phyloP scores from a whole-genome alignment of 768 basidiomycete genomes.

The Mycena capillaripes region DNA sequence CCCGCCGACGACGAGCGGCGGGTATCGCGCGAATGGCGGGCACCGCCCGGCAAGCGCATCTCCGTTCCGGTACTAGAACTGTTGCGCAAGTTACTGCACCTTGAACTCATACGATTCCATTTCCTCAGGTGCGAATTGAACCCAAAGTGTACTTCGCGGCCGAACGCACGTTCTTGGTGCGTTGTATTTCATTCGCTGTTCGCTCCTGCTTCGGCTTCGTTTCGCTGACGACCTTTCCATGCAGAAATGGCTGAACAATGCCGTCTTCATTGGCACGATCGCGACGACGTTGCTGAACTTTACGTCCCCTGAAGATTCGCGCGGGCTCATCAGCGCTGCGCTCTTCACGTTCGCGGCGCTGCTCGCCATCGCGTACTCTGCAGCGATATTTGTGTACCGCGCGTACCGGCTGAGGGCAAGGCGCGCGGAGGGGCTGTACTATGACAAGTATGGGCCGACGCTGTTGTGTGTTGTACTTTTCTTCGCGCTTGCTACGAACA shows the following conservation, averaged over 20 bases:
- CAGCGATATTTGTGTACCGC: constrained; percentile 84
- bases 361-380: constrained; percentile 89
- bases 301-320: constrained; percentile 74
- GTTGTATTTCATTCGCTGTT: constrained; percentile 49
- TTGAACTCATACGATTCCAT: no score
- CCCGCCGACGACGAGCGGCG: constrained; percentile 60
- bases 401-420: constrained; percentile 77
- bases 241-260: constrained; percentile 92
- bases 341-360: constrained; percentile 94
- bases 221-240: constrained; percentile 16
- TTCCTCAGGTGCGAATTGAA: constrained; percentile 97
- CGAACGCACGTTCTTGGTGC: constrained; percentile 93
- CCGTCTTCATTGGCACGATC: constrained; percentile 90
- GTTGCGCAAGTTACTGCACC: no score
- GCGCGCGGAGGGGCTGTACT: constrained; percentile 86
- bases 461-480: constrained; percentile 79
- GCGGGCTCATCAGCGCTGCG: constrained; percentile 88
- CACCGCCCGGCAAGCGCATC: constrained; percentile 90
- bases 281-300: constrained; percentile 94
- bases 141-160: constrained; percentile 99
- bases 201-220: constrained; percentile 4
- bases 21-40: constrained; percentile 46
- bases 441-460: constrained; percentile 91
- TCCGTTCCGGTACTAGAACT: constrained; percentile 93
- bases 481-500: constrained; percentile 79